These are phyloP conservation scores for Oemleria cerasiformis DNA, from an alignment of 306 rosid genomes.

Conservation along the genomic window DNA sequence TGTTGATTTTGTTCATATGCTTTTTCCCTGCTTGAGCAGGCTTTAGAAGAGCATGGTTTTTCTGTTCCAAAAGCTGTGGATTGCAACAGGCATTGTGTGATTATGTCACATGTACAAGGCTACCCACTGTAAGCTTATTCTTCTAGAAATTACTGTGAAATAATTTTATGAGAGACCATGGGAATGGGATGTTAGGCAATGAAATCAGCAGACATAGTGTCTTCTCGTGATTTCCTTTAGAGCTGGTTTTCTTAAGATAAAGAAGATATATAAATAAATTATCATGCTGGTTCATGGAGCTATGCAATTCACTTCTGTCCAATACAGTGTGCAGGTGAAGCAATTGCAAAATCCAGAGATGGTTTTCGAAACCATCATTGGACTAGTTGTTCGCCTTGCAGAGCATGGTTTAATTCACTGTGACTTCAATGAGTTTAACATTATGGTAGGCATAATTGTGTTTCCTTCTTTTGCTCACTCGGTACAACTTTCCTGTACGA, in stretches of 20 bases:
- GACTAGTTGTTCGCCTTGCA: conserved; percentile 71
- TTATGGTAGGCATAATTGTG: conserved; percentile 56
- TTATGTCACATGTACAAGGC: conserved; percentile 92
- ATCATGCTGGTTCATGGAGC: not conserved
- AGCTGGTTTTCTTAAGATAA: conserved; percentile 5
- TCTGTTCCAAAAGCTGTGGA: conserved; percentile 86
- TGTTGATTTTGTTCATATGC: conserved; percentile 15
- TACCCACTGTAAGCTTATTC: conserved; percentile 72
- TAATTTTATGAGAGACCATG: conserved; percentile 1
- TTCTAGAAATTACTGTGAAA: not conserved
- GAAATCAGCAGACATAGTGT: not conserved
- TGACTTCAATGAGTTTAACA: conserved; percentile 90
- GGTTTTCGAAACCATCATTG: conserved; percentile 76
- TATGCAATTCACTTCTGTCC: conserved; percentile 18
- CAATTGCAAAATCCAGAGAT: conserved; percentile 73
- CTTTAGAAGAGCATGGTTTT: conserved; percentile 76
- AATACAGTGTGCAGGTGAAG: conserved; percentile 81
- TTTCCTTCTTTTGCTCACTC: not conserved
- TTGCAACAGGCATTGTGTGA: conserved; percentile 80
- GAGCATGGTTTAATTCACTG: conserved; percentile 96
- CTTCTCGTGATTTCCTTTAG: not conserved
- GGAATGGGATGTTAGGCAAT: not conserved
- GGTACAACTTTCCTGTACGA: not conserved
- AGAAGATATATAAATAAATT: not conserved
- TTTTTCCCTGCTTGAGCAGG: conserved; percentile 45